Percentiles rank a stretch among this genome's conserved stretches.
These are phyloP conservation scores for Aspergillus carlsbadensis DNA, from an alignment of 495 filamentous ascomycete genomes.

Conservation along the genomic window DNA sequence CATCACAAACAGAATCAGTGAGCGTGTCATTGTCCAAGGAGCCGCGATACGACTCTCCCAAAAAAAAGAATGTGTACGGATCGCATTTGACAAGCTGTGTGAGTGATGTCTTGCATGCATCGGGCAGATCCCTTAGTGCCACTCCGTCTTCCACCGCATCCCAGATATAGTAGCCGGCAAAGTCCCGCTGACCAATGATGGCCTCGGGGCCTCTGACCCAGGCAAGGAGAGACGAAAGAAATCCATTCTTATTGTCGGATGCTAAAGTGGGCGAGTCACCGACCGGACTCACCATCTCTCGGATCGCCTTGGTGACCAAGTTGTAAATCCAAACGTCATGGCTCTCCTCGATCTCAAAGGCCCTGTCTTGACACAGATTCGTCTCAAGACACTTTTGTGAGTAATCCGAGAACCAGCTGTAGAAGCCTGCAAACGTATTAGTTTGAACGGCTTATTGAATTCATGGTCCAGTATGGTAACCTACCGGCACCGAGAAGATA, in stretches of 20 bases:
- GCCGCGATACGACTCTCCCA: neutral
- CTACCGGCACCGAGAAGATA: slow-evolving; percentile 61
- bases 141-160: too few relatives aligned
- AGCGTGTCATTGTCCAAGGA: neutral
- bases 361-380: slow-evolving; percentile 31
- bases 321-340: slow-evolving; percentile 63
- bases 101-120: neutral
- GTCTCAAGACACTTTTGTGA: slow-evolving; percentile 27
- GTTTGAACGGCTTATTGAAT: too few relatives aligned
- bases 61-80: neutral
- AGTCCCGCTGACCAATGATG: neutral
- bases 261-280: slow-evolving; percentile 13
- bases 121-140: neutral
- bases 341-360: slow-evolving; percentile 28
- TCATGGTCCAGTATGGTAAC: too few relatives aligned
- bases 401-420: slow-evolving; percentile 63
- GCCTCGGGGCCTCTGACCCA: slow-evolving; percentile 1
- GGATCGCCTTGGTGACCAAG: slow-evolving; percentile 69
- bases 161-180: neutral
- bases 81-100: neutral
- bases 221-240: slow-evolving; percentile 13
- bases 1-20: neutral
- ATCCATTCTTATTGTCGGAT: slow-evolving; percentile 22
- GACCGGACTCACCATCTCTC: slow-evolving; percentile 60
- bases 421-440: too few relatives aligned